Base-by-base conservation (phyloP, 2,329 filamentous ascomycete species). In the Fusarium sp. region DNA sequence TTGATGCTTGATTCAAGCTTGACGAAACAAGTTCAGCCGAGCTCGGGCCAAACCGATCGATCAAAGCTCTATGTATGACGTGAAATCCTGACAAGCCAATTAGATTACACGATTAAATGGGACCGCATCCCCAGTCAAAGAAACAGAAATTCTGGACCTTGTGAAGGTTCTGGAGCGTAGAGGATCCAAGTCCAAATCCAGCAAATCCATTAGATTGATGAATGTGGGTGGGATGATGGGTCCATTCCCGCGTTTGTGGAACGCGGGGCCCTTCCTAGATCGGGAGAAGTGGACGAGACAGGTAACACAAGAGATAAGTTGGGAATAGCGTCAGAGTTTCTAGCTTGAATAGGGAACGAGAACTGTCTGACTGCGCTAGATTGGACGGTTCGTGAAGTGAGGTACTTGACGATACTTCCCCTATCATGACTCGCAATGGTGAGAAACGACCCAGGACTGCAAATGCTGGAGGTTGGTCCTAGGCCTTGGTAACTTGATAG, bases 31-130 rank as follows among this genome's bases (percentile, higher is more conserved):
- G 55, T 68, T 51, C 55, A 64, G 33, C 62, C 51, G 68, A 72
- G 71, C 71, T 70, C 28, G 26, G 47, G 54, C 54, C 36, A 55
- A 47, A 54, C 28, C 48, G 60, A 70, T 42, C 48, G 60, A 70
- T 42, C 30, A 50, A 62, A 69, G 61, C 68, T 71, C 47, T 55
- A 73, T 73, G 71, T 55, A 73, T 73, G 71, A 73, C 71, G 71
- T 73, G 48, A 44, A 45, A 50, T 16, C 26, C 31, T 24, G 3
- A 38, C 13, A 15, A 39, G 7, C 71, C 71, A 73, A 73, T 74
- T 30, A 72, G 16, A 60, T 15, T 15, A 20, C 64, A 44, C 47
- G 41, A 74, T 65, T 62, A 74, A 74, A 57, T 57, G 71, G 71
- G 53, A 28, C 39, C 45, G 24, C 13, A 31, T 24, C 47, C 18